phyloP scores from a whole-genome alignment of 768 basidiomycete genomes.

The Filobasidium floriforme region DNA sequence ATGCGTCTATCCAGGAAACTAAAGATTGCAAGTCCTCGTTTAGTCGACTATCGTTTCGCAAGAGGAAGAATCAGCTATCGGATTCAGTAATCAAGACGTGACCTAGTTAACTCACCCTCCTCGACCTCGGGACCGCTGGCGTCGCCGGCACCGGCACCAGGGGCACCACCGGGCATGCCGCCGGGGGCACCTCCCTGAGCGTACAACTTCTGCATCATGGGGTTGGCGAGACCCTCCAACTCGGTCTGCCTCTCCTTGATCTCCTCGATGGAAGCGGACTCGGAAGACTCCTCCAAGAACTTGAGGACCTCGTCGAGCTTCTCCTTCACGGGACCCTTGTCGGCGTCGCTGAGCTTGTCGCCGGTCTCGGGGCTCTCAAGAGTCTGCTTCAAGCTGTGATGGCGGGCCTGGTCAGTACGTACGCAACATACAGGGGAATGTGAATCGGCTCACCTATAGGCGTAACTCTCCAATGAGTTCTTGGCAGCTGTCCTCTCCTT shows the following conservation, averaged over 20 bases:
- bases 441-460: slow-evolving; percentile 54
- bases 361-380: slow-evolving; percentile 52
- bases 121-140: slow-evolving; percentile 78
- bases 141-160: slow-evolving; percentile 32
- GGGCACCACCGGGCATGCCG: slow-evolving; percentile 53
- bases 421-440: slow-evolving; percentile 37
- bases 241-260: slow-evolving; percentile 90
- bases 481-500: slow-evolving; percentile 52
- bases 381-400: slow-evolving; percentile 65
- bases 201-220: slow-evolving; percentile 57
- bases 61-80: too few species aligned
- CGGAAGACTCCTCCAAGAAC: slow-evolving; percentile 70
- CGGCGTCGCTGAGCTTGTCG: slow-evolving; percentile 41
- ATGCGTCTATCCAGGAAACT: too few species aligned
- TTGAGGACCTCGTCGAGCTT: slow-evolving; percentile 84
- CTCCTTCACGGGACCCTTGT: slow-evolving; percentile 66
- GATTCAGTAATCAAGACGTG: too few species aligned
- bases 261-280: slow-evolving; percentile 88
- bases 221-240: slow-evolving; percentile 70
- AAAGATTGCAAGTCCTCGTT: not conserved
- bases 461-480: slow-evolving; percentile 88
- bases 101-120: slow-evolving; percentile 50
- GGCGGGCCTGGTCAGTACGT: not conserved
- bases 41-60: not conserved
- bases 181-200: slow-evolving; percentile 60